These are phyloP conservation scores for Jimgerdemannia flammicorona DNA, from an alignment of 192 early-diverging fungal species.

Conservation along the genomic window DNA sequence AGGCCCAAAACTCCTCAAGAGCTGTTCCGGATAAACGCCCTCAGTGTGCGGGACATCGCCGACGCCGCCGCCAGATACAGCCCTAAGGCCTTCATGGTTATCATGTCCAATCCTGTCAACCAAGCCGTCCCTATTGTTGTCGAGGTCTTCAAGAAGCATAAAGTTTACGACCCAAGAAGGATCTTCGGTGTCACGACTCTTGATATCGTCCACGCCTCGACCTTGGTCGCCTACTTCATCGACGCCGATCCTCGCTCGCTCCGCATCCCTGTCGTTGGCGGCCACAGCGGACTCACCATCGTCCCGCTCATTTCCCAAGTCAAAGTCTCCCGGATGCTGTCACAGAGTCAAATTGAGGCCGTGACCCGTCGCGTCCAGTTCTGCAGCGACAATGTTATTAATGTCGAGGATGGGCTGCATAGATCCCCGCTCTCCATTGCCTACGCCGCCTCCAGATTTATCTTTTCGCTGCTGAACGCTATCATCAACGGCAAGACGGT, in stretches of 20 bases:
- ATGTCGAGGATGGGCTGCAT: constrained; percentile 92
- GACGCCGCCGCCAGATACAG: constrained; percentile 71
- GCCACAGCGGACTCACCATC: constrained; percentile 96
- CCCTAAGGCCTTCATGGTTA: constrained; percentile 81
- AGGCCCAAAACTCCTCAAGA: constrained; percentile 99
- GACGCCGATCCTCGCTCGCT: constrained; percentile 62
- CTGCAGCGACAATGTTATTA: constrained; percentile 96
- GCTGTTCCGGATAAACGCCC: constrained; percentile 97
- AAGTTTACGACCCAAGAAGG: constrained; percentile 83
- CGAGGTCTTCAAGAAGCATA: constrained; percentile 88
- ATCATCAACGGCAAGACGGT: constrained; percentile 62
- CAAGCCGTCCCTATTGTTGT: constrained; percentile 95
- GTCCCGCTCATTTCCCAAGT: constrained; percentile 84
- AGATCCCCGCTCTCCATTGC: constrained; percentile 89
- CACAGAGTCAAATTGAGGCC: constrained; percentile 75
- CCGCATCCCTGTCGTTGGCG: constrained; percentile 84
- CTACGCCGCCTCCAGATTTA: constrained; percentile 81
- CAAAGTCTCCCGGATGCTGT: constrained; percentile 60
- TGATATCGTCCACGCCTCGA: constrained; percentile 91
- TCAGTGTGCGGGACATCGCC: constrained; percentile 85
- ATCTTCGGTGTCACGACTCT: constrained; percentile 95
- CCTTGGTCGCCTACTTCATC: constrained; percentile 82
- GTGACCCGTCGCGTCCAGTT: constrained; percentile 96
- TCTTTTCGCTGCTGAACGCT: constrained; percentile 82
- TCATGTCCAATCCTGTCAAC: constrained; percentile 99